Conservation (phyloP, 257 asterid genomes). For the Penstemon barbatus region DNA sequence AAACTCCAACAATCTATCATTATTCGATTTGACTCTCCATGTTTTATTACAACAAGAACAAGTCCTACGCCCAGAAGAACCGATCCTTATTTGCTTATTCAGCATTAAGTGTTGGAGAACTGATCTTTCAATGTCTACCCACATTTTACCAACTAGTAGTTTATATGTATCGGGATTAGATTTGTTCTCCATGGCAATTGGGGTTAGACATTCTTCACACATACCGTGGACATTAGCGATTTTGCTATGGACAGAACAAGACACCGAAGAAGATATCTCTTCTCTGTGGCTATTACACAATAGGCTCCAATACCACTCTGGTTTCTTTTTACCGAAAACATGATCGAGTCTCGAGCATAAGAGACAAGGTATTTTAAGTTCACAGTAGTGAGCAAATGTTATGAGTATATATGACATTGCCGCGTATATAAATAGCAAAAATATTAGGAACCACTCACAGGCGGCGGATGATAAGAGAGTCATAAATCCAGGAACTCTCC, state of each 20-base stretch:
- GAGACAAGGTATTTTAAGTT: slow-evolving; percentile 61
- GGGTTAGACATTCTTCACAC: slow-evolving; percentile 75
- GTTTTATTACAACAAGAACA: slow-evolving; percentile 69
- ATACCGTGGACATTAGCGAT: slow-evolving; percentile 56
- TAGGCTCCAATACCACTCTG: slow-evolving; percentile 43
- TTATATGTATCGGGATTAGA: slow-evolving; percentile 41
- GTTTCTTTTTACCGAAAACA: slow-evolving; percentile 43
- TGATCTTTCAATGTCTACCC: slow-evolving; percentile 47
- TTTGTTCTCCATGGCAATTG: slow-evolving; percentile 38
- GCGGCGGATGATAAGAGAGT: slow-evolving; percentile 70
- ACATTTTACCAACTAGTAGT: slow-evolving; percentile 50
- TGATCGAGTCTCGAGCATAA: slow-evolving; percentile 69
- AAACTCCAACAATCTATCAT: slow-evolving; percentile 56
- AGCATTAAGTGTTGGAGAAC: slow-evolving; percentile 40
- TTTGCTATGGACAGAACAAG: slow-evolving; percentile 56
- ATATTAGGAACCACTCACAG: slow-evolving; percentile 85
- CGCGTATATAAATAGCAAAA: slow-evolving; percentile 63
- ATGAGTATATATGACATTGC: slow-evolving; percentile 53
- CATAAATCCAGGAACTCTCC: slow-evolving; percentile 47
- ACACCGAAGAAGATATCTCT: slow-evolving; percentile 65
- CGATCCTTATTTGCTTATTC: slow-evolving; percentile 40
- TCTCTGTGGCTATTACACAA: slow-evolving; percentile 61
- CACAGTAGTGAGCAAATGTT: slow-evolving; percentile 62
- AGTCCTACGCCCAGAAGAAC: slow-evolving; percentile 40
- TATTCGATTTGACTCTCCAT: slow-evolving; percentile 53